These are phyloP conservation scores for Solanum acaule DNA, from an alignment of 257 asterid genomes.

Conservation along the genomic window DNA sequence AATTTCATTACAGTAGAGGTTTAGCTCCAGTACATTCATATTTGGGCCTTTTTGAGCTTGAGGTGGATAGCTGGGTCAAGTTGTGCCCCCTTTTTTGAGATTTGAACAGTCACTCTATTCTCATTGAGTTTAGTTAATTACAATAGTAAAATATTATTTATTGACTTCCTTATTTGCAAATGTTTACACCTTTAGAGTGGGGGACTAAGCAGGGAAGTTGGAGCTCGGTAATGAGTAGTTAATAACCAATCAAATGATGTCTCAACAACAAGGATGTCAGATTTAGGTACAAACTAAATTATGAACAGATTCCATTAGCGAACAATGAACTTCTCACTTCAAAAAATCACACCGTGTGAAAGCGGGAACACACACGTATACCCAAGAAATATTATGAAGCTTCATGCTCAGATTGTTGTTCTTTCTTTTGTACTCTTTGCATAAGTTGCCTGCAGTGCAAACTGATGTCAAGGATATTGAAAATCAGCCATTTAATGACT, in stretches of 20 bases:
- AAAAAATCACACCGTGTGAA: background rate
- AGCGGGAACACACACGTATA: background rate
- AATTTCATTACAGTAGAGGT: background rate
- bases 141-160: background rate
- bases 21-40: background rate
- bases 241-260: background rate
- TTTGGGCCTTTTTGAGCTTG: background rate
- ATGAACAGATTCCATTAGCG: background rate
- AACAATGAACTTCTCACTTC: background rate
- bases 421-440: background rate
- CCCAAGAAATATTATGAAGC: background rate
- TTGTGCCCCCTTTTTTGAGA: background rate
- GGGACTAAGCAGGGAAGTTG: background rate
- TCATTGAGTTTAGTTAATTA: background rate
- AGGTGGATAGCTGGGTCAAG: background rate
- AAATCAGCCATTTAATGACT: background rate
- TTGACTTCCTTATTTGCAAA: background rate
- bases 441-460: background rate
- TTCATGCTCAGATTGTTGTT: background rate
- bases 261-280: background rate
- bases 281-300: background rate
- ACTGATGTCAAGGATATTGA: background rate
- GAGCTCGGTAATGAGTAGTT: background rate
- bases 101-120: background rate
- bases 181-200: background rate